phyloP scores from a whole-genome alignment of 2,329 filamentous ascomycete species.

The Rhynchosporium graminicola region DNA sequence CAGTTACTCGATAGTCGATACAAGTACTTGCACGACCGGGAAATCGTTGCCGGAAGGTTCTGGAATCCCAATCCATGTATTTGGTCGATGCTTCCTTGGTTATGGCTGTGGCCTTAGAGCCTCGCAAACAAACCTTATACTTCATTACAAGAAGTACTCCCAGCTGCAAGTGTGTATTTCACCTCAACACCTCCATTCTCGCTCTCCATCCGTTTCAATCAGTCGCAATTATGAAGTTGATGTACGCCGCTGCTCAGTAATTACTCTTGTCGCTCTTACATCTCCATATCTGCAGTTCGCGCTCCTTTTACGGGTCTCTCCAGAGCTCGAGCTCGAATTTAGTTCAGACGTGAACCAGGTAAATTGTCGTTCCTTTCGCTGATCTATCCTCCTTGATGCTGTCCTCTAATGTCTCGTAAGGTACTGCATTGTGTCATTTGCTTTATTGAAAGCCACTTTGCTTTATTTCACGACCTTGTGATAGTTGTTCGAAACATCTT shows the following conservation, averaged over 20 bases:
- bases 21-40: too few species aligned
- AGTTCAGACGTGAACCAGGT: slow-evolving; percentile 1
- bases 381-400: slow-evolving; percentile 4
- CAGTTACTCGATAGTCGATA: too few species aligned
- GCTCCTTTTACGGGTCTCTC: slow-evolving; percentile 3
- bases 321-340: background rate
- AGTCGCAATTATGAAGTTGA: slow-evolving; percentile 3
- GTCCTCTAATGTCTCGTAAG: background rate
- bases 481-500: background rate
- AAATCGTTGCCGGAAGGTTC: background rate
- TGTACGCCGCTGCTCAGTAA: slow-evolving; percentile 4
- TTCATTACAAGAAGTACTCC: background rate
- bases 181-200: background rate
- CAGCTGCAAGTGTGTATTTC: background rate
- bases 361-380: background rate
- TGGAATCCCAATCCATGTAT: background rate
- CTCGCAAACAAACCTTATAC: slow-evolving; percentile 5
- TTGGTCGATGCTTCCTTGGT: slow-evolving; percentile 4
- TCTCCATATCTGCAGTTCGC: background rate
- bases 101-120: slow-evolving; percentile 5
- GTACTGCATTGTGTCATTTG: background rate
- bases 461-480: background rate
- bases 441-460: background rate
- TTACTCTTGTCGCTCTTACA: background rate
- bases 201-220: background rate